Base-by-base conservation (phyloP, 2,329 filamentous ascomycete genomes). In the Parascedosporium putredinis region DNA sequence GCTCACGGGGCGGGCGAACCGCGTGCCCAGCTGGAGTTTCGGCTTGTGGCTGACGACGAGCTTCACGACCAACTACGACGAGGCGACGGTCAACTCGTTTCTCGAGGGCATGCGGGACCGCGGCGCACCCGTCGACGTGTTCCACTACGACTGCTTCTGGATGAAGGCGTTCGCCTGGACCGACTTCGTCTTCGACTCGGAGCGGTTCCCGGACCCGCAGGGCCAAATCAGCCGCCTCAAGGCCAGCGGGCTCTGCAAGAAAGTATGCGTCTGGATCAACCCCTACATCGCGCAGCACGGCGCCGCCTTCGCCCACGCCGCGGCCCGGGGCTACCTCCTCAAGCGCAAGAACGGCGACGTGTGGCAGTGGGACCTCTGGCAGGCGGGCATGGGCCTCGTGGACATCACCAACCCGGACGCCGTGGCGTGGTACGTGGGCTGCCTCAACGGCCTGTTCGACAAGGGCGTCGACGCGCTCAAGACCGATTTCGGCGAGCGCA, bases 131-230 rank as follows among this genome's bases (percentile, higher is more conserved):
- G 73, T 88, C 2, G 78, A 83, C 33, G 82, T 86, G 3, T 87
- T 88, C 63, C 84, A 88, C 62, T 88, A 84, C 55, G 84, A 88
- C 60, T 85, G 80, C 62, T 88, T 86, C 72, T 88, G 83, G 83
- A 81, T 88, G 72, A 81, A 81, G 54, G 81, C 79, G 2, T 87
- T 86, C 60, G 78, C 79, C 50, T 88, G 83, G 84, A 86, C 82
- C 52, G 83, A 87, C 62, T 87, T 88, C 55, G 73, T 81, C 47
- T 88, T 86, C 65, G 81, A 84, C 57, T 67, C 73, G 1, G 76
- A 81, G 44, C 76, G 76, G 56, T 88, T 88, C 63, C 81, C 83
- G 0, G 81, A 88, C 54, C 80, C 84, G 1, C 72, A 73, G 47
- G 78, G 73, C 0, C 81, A 83, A 58, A 79, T 88, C 53, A 61